Percentiles rank a stretch among this genome's conserved stretches.
These are phyloP conservation scores for Musa schizocarpa DNA, from an alignment of 176 grass and related monocot species.

Conservation along the genomic window DNA sequence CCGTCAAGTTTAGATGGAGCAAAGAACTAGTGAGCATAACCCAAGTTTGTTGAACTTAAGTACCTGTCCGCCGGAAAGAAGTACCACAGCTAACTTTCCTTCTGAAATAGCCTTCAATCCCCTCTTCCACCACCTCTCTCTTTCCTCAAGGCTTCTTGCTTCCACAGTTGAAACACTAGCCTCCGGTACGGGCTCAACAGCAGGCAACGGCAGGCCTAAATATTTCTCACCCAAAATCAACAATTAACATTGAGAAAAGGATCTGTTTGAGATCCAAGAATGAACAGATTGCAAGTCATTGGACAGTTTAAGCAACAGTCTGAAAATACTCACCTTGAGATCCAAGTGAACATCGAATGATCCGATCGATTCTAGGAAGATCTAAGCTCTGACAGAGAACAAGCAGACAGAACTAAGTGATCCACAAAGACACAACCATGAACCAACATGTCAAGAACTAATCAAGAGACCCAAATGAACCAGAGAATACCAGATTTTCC, in stretches of 20 bases:
- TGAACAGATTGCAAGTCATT: no score
- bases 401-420: no score
- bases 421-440: no score
- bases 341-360: slow-evolving; percentile 83
- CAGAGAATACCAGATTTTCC: no score
- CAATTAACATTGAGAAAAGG: neutral
- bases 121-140: slow-evolving; percentile 94
- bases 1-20: neutral
- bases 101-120: slow-evolving; percentile 91
- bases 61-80: slow-evolving; percentile 96
- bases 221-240: neutral
- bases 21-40: neutral
- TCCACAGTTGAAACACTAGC: slow-evolving; percentile 82
- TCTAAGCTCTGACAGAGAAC: slow-evolving; percentile 50
- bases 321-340: slow-evolving; percentile 39
- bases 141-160: slow-evolving; percentile 56
- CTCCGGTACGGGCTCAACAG: slow-evolving; percentile 66
- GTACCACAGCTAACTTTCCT: slow-evolving; percentile 84
- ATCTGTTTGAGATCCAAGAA: neutral
- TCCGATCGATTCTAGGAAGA: slow-evolving; percentile 86
- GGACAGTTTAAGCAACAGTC: neutral
- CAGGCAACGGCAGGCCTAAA: slow-evolving; percentile 37
- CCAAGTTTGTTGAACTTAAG: neutral
- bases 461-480: no score
- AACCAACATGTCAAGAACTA: no score